A percentile compares a stretch with the other conserved stretches of the same genome.
phyloP scores from a whole-genome alignment of 2,329 filamentous ascomycete genomes.

The Colletotrichum sublineola region DNA sequence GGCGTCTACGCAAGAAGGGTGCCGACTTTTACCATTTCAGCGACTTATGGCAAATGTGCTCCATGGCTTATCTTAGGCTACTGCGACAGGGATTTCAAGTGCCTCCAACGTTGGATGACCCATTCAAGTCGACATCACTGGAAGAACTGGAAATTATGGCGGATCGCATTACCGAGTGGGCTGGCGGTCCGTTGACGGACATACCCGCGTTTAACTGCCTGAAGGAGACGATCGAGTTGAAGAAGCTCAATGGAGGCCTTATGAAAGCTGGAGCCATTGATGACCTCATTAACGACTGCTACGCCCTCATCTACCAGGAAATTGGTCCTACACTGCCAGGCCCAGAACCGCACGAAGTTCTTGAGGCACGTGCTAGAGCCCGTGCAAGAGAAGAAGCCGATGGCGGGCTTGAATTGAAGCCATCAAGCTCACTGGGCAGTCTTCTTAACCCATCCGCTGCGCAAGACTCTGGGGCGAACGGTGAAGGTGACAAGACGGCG shows the following conservation, averaged over 20 bases:
- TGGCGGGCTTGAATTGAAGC: conserved; percentile 52
- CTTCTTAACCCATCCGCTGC: conserved; percentile 59
- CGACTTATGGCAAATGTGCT: conserved; percentile 71
- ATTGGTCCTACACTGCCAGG: conserved; percentile 72
- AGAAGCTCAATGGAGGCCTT: conserved; percentile 84
- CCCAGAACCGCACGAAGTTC: conserved; percentile 60
- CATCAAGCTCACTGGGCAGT: conserved; percentile 54
- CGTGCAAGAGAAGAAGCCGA: conserved; percentile 59
- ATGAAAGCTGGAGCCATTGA: conserved; percentile 91
- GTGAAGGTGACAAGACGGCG: conserved; percentile 55
- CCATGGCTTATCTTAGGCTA: conserved; percentile 65
- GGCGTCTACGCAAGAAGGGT: conserved; percentile 84
- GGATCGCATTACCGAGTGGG: conserved; percentile 69
- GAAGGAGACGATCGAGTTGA: conserved; percentile 70
- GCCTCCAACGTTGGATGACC: conserved; percentile 62
- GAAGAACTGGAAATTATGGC: conserved; percentile 72
- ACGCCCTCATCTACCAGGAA: conserved; percentile 80
- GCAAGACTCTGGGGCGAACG: conserved; percentile 55
- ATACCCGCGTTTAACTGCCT: conserved; percentile 65
- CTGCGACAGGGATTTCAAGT: conserved; percentile 65
- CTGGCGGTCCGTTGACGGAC: conserved; percentile 54
- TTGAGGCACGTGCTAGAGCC: conserved; percentile 57
- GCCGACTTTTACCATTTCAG: conserved; percentile 78
- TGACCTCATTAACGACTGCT: conserved; percentile 93
- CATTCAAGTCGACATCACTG: conserved; percentile 65